Evolutionary conservation across 2,329 filamentous ascomycete genomes (phyloP), one percentile per base, ranked within the genome.

Genomic region (Fusarium albidum): DNA sequence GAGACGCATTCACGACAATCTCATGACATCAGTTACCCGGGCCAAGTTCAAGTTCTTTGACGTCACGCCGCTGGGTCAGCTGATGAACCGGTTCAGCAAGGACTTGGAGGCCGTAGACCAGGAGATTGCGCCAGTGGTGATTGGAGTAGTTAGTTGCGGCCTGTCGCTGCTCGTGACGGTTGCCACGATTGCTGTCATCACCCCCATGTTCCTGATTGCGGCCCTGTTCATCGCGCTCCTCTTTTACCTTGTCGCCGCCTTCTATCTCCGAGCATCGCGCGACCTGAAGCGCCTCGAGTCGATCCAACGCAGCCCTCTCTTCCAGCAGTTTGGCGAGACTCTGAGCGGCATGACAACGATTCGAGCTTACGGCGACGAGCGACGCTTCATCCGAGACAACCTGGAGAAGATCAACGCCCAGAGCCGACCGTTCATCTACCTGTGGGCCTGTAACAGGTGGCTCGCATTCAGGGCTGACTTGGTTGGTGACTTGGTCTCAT

Each of bases 71-170:
- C 83, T 98, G 1, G 95, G 95, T 11, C 94, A 97, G 74, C 82
- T 99, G 67, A 98, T 98, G 88, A 99, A 99, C 74, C 87, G 95
- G 15, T 99, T 99, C 77, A 98, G 94, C 71, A 98, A 98, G 74
- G 95, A 99, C 71, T 84, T 99, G 12, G 93, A 99, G 72, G 87
- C 92, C 10, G 83, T 99, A 15, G 95, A 99, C 64, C 95, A 99
- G 71, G 95, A 99, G 72, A 91, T 99, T 52, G 93, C 95, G 1
- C 92, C 93, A 3, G 87, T 96, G 33, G 94, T 95, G 17, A 93
- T 98, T 63, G 84, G 85, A 47, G 83, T 88, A 45, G 84, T 88
- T 73, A 81, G 79, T n/a, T 88, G 83, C 64, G 82, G 78, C 2
- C 75, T 88, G 54, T 83, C 80, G 27, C 82, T 98, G 37, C 69